Base-by-base conservation (phyloP, 306 rosid genomes). In the Castanopsis chinensis region DNA sequence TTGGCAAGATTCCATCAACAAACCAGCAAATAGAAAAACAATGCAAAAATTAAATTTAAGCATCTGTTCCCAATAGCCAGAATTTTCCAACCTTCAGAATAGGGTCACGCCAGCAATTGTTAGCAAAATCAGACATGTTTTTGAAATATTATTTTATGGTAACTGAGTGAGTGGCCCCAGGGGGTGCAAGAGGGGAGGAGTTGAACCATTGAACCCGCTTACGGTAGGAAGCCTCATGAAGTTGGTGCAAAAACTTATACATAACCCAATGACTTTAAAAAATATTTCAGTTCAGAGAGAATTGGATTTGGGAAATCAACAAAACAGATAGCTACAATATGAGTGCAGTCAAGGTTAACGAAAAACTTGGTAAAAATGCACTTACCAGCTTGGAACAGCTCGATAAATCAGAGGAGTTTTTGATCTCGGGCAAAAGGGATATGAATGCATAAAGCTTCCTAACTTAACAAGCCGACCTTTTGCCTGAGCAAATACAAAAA, bases 351-450 rank as follows among this genome's bases (percentile, higher is more conserved):
- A 57, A 72, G 76, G 65, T 14, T 69, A 86, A 65, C 33, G 33
- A 67, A 76, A 35, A 74, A 37, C 65, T 27, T 11, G 28, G 73
- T 76, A 20, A 58, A 77, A 63, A 75, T 68, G 71, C n/a, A 78
- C 86, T 84, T 86, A 93, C 99, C 98, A 95, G 87, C 97, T 95
- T 54, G 97, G 99, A 78, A 95, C 94, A 79, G 99, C 98, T 86
- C 98, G 88, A 84, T 95, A 93, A 78, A 95, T 95, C 25, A 95
- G 92, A 64, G 99, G 99, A 57, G 99, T 90, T 52, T 91, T 89
- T 21, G 99, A 91, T 91, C 99, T 95, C 87, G 88, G 82, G 84
- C 99, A 95, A 80, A 84, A 93, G 25, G 99, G 99, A 78, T 95
- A 95, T 60, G 99, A 90, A 89, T 95, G 99, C 18, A 92, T 90